phyloP scores from a whole-genome alignment of 768 basidiomycete species.

The Saitozyma sp. region DNA sequence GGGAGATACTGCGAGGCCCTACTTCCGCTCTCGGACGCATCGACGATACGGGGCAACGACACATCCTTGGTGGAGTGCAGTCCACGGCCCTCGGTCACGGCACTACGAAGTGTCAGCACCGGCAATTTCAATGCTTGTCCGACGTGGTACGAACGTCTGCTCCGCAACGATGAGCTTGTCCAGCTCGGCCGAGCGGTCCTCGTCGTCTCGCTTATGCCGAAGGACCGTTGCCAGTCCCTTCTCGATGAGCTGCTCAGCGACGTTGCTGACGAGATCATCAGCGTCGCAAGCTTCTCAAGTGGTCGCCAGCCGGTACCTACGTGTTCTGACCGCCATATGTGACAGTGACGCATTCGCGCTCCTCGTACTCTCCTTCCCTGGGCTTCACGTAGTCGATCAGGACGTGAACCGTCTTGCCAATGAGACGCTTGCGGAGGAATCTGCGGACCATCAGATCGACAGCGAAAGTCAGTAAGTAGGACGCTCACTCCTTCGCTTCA shows the following conservation, averaged over 20 bases:
- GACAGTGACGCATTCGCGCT: constrained; percentile 86
- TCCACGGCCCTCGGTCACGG: constrained; percentile 72
- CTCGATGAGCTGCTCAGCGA: constrained; percentile 90
- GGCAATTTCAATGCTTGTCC: not conserved
- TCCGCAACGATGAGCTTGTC: constrained; percentile 96
- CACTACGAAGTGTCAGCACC: constrained; percentile 57
- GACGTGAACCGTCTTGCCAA: constrained; percentile 62
- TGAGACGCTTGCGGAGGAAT: constrained; percentile 84
- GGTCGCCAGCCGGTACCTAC: constrained; percentile 57
- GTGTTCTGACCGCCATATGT: constrained; percentile 76
- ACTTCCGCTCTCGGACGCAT: constrained; percentile 79
- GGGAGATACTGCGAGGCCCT: constrained; percentile 86
- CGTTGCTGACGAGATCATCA: constrained; percentile 61
- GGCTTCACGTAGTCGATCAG: constrained; percentile 84
- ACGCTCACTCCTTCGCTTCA: constrained; percentile 72
- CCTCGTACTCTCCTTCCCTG: constrained; percentile 87
- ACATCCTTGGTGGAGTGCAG: constrained; percentile 91
- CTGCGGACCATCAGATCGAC: constrained; percentile 22
- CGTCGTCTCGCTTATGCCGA: constrained; percentile 90
- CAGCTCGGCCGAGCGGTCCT: constrained; percentile 91
- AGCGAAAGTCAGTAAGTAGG: not conserved
- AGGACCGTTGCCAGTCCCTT: constrained; percentile 87
- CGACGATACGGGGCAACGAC: constrained; percentile 73
- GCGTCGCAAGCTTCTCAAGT: not conserved
- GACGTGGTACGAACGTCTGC: constrained; percentile 65